phyloP scores from a whole-genome alignment of 2,329 filamentous ascomycete species.

The Verticillium isaacii region DNA sequence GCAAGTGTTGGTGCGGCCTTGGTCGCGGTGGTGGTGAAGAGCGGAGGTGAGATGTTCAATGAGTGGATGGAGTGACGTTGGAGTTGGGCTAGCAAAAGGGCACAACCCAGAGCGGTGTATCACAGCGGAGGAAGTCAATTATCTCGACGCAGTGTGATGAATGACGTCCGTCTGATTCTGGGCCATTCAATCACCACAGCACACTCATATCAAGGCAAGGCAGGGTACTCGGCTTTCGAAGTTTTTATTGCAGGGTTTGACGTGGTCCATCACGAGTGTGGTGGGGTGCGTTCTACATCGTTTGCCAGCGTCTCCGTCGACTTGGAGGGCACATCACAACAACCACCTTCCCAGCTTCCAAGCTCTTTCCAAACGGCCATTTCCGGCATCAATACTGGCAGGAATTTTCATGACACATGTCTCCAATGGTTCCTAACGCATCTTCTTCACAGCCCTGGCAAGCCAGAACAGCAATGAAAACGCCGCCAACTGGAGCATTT shows the following conservation, averaged over 20 bases:
- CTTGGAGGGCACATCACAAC: background rate
- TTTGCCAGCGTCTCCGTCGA: background rate
- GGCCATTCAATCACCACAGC: background rate
- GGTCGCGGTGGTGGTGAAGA: background rate
- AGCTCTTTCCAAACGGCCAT: too few species aligned
- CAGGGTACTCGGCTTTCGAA: background rate
- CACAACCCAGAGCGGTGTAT: background rate
- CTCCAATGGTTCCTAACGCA: background rate
- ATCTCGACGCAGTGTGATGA: too few species aligned
- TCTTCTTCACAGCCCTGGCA: constrained; percentile 52
- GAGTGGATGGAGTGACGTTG: background rate
- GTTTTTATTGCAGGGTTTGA: background rate
- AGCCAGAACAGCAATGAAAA: constrained; percentile 55
- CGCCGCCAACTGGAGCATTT: constrained; percentile 17
- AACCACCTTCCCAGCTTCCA: background rate
- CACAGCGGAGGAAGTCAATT: too few species aligned
- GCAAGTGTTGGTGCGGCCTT: background rate
- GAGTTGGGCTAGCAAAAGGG: background rate
- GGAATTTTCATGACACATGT: background rate
- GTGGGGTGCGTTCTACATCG: background rate
- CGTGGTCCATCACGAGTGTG: too few species aligned
- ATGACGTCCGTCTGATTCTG: too few species aligned
- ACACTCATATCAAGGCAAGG: background rate
- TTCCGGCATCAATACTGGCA: background rate
- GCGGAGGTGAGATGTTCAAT: background rate